Base-by-base conservation (phyloP, 1,284 basidiomycete species). In the Cutaneotrichosporon cutaneum region DNA sequence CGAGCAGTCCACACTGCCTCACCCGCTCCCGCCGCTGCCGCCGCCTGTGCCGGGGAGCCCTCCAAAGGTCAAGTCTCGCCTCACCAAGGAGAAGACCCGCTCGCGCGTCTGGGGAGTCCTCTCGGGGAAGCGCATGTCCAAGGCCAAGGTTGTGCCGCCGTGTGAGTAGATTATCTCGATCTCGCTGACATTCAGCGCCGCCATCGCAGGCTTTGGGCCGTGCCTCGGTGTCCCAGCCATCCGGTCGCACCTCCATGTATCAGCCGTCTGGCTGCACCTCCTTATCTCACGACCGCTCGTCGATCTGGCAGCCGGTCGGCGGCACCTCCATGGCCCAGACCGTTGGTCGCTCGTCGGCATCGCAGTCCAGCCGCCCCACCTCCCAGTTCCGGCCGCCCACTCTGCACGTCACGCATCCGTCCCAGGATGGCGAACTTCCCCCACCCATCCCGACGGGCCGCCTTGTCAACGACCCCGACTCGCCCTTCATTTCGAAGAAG, bases 61-160 rank as follows among this genome's bases (percentile, higher is more conserved):
- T 14, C 45, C 45, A 22, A 26, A 26, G 22, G 22, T n/a, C 44
- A 30, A 48, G 60, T 9, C 32, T 7, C 50, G 63, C 4, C 50
- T 64, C 18, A 70, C 67, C 56, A 68, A 63, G 57, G 73, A 75
- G 32, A 75, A 69, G 65, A 74, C 75, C 10, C 73, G 68, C 35
- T 72, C 71, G 13, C 69, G 61, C 50, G 70, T 77, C 9, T 77
- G 75, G 75, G 67, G 71, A 8, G 63, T 75, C 10, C 63, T 77
- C 33, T 39, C 52, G 7, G 62, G 59, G 45, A 70, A 68, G 59
- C 35, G 48, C 16, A 51, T 30, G 2, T 30, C 48, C 26, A 51
- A 51, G 27, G 18, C 48, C 18, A 51, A 51, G 48, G 18, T 14
- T 8, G 27, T 8, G 2, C 13, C 48, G 8, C 16, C 26, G 48